Evolutionary conservation across 805 yeast species (phyloP).

Genomic region (Hanseniaspora lachancei): DNA sequence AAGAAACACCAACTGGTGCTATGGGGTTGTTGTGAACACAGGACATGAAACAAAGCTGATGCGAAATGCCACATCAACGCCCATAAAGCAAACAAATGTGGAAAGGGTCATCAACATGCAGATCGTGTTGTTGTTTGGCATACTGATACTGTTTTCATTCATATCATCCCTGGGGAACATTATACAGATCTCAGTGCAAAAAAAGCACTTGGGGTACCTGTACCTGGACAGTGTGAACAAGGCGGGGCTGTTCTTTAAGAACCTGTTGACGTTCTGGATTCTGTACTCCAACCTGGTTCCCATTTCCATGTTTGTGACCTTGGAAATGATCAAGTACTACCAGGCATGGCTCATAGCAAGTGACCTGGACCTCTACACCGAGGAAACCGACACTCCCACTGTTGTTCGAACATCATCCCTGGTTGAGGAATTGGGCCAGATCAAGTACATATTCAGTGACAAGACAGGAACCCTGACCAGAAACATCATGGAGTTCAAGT

Average conservation of each 20-base stretch:
- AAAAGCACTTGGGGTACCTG: slow-evolving; percentile 47
- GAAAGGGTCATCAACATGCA: slow-evolving; percentile 90
- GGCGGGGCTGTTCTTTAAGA: slow-evolving; percentile 65
- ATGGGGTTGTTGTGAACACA: slow-evolving; percentile 85
- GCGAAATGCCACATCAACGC: slow-evolving; percentile 98
- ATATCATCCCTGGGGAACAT: slow-evolving; percentile 85
- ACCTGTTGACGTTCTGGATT: slow-evolving; percentile 89
- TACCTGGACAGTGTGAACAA: slow-evolving; percentile 54
- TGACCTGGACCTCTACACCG: slow-evolving; percentile 86
- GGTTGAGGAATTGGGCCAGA: slow-evolving; percentile 95
- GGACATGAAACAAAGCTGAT: slow-evolving; percentile 97
- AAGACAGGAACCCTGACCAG: slow-evolving; percentile 94
- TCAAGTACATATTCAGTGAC: slow-evolving; percentile 89
- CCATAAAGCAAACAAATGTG: slow-evolving; percentile 92
- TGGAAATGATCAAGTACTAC: slow-evolving; percentile 86
- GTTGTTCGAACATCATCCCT: slow-evolving; percentile 88
- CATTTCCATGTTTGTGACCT: slow-evolving; percentile 88
- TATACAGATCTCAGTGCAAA: slow-evolving; percentile 41
- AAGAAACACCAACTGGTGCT: slow-evolving; percentile 89
- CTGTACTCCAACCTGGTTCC: slow-evolving; percentile 95
- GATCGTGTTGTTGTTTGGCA: slow-evolving; percentile 72
- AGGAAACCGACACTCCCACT: slow-evolving; percentile 80
- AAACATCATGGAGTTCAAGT: slow-evolving; percentile 91
- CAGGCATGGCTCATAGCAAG: slow-evolving; percentile 90
- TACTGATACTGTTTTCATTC: slow-evolving; percentile 60